A percentile compares a stretch with the other conserved stretches of the same genome.
Conservation (phyloP, 352 stramenopile species). For the Sclerospora graminicola region DNA sequence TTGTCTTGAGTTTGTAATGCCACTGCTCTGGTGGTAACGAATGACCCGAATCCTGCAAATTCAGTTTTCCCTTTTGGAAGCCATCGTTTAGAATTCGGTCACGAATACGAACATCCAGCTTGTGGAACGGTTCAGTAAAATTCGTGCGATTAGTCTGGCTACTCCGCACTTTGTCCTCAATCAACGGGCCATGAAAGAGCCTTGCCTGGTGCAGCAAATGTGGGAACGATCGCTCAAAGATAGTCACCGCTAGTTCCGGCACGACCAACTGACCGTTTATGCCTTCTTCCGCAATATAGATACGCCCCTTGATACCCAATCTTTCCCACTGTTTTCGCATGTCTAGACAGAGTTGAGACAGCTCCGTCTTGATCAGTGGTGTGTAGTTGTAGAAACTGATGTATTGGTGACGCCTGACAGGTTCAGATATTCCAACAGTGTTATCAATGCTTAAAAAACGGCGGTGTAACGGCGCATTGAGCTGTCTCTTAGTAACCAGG, state of each 20-base stretch:
- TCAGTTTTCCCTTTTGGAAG: conserved; percentile 19
- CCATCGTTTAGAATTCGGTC: conserved; percentile 88
- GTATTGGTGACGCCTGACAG: conserved; percentile 23
- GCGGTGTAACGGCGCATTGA: background rate
- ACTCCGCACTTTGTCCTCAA: conserved; percentile 4
- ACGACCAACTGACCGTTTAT: conserved; percentile 94
- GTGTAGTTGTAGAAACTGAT: conserved; percentile 56
- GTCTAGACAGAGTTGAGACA: conserved; percentile 28
- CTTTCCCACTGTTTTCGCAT: conserved; percentile 30
- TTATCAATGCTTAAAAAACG: conserved; percentile 1
- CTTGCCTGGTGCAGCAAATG: conserved; percentile 12
- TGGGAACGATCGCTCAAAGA: conserved; percentile 16
- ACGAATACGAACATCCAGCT: conserved; percentile 85
- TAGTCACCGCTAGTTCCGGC: conserved; percentile 56
- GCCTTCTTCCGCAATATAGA: conserved; percentile 91
- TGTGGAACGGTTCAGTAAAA: conserved; percentile 36
- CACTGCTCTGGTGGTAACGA: conserved; percentile 19
- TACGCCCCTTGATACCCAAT: conserved; percentile 44
- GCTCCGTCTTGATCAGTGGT: conserved; percentile 17
- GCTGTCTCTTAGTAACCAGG: background rate
- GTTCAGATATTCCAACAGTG: conserved; percentile 1
- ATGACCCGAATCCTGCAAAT: conserved; percentile 16
- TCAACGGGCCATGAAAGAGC: conserved; percentile 21
- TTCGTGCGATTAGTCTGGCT: background rate
- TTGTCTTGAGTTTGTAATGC: conserved; percentile 27